phyloP scores from a whole-genome alignment of 2,329 filamentous ascomycete species.

The Endothia cerciana region DNA sequence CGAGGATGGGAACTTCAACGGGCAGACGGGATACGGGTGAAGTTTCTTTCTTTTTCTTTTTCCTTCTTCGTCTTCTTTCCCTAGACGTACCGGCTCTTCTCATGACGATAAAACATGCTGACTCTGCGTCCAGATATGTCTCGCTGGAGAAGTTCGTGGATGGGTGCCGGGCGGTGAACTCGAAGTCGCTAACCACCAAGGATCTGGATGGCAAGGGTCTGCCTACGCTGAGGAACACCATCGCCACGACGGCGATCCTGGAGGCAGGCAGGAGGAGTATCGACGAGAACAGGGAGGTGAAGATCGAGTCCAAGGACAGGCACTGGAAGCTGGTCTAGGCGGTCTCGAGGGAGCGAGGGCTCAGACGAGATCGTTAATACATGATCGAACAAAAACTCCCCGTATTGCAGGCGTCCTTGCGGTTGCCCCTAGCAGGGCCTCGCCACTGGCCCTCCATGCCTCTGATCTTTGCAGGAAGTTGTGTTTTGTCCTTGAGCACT shows the following conservation, averaged over 20 bases:
- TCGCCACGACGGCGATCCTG: conserved; percentile 88
- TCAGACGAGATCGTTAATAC: not conserved
- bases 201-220: conserved; percentile 80
- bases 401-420: not conserved
- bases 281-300: conserved; percentile 78
- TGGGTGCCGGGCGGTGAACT: conserved; percentile 77
- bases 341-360: not conserved
- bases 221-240: conserved; percentile 85
- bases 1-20: conserved; percentile 91
- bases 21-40: conserved; percentile 82
- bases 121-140: conserved; percentile 60
- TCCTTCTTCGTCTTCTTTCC: not conserved
- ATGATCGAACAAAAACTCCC: not conserved
- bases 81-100: not conserved
- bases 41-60: not conserved
- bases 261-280: conserved; percentile 84
- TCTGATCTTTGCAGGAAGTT: too few relatives aligned
- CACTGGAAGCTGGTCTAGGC: conserved; percentile 66
- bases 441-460: too few relatives aligned
- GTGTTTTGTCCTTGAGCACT: too few relatives aligned
- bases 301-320: conserved; percentile 69
- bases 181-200: conserved; percentile 70
- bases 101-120: not conserved
- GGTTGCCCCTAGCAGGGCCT: not conserved
- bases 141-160: conserved; percentile 97